Evolutionary conservation across 148 eudicot species (phyloP).

Genomic region (Mesembryanthemum crystallinum): DNA sequence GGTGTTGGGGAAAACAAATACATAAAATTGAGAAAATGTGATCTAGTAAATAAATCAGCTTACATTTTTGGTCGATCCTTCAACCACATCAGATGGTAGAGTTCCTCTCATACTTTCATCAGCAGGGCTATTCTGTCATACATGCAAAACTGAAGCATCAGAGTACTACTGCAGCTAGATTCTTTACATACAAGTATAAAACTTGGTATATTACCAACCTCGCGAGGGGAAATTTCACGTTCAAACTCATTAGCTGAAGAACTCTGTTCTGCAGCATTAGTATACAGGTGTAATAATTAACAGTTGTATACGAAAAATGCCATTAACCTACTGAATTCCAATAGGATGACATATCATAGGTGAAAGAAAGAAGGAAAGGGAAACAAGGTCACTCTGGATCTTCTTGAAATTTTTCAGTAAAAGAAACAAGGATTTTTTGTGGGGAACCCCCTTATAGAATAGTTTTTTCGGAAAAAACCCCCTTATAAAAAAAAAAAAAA

Average conservation of each 20-base stretch:
- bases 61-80: slow-evolving; percentile 44
- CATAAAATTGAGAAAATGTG: neutral
- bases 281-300: neutral
- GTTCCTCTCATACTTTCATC: slow-evolving; percentile 25
- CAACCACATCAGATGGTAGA: slow-evolving; percentile 33
- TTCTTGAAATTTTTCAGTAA: no score
- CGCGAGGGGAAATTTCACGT: slow-evolving; percentile 32
- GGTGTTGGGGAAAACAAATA: neutral
- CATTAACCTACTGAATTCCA: neutral
- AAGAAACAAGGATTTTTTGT: no score
- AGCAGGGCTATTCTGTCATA: slow-evolving; percentile 43
- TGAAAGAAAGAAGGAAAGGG: neutral
- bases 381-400: neutral
- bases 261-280: slow-evolving; percentile 51
- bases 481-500: no score
- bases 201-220: slow-evolving; percentile 38
- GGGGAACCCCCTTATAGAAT: no score
- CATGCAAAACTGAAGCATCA: slow-evolving; percentile 21
- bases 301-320: neutral
- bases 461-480: no score
- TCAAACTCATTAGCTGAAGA: slow-evolving; percentile 35
- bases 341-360: neutral
- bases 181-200: neutral
- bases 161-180: slow-evolving; percentile 9
- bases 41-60: slow-evolving; percentile 12